Percentiles rank a stretch among this genome's conserved stretches.
These are phyloP conservation scores for Ogataea trehalophila DNA, from an alignment of 805 yeast genomes.

Conservation along the genomic window DNA sequence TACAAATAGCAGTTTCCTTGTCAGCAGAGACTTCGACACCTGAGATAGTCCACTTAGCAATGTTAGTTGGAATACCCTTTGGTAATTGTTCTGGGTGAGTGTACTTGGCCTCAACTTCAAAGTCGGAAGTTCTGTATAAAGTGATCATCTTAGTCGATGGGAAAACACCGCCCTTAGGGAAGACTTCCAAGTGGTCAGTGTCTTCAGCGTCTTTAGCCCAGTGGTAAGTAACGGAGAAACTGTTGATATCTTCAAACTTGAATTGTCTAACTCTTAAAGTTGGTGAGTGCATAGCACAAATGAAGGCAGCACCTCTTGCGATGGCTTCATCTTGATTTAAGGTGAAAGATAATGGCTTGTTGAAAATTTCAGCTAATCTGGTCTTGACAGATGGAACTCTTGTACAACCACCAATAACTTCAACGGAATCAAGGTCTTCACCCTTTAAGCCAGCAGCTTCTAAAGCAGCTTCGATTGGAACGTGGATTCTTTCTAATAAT, in stretches of 20 bases:
- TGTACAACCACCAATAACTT: conserved; percentile 96
- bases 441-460: conserved; percentile 67
- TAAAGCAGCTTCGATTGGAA: conserved; percentile 79
- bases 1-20: conserved; percentile 73
- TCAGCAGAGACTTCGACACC: conserved; percentile 83
- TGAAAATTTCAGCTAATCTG: conserved; percentile 72
- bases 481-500: conserved; percentile 65
- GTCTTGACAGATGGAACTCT: conserved; percentile 94
- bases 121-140: conserved; percentile 85
- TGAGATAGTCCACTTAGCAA: conserved; percentile 80
- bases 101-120: conserved; percentile 80
- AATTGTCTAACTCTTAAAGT: conserved; percentile 97
- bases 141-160: conserved; percentile 97
- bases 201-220: conserved; percentile 96
- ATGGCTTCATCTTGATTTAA: conserved; percentile 99
- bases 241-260: conserved; percentile 94
- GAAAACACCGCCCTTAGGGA: conserved; percentile 88
- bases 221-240: conserved; percentile 84
- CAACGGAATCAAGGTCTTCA: conserved; percentile 83
- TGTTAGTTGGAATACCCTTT: conserved; percentile 54
- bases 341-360: conserved; percentile 84
- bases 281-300: conserved; percentile 99
- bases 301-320: conserved; percentile 98
- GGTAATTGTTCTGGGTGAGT: conserved; percentile 73
- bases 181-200: conserved; percentile 88